Percentiles rank a stretch among this genome's conserved stretches.
These are phyloP conservation scores for Penicillium sp. DNA, from an alignment of 2,329 filamentous ascomycete species.

Conservation along the genomic window DNA sequence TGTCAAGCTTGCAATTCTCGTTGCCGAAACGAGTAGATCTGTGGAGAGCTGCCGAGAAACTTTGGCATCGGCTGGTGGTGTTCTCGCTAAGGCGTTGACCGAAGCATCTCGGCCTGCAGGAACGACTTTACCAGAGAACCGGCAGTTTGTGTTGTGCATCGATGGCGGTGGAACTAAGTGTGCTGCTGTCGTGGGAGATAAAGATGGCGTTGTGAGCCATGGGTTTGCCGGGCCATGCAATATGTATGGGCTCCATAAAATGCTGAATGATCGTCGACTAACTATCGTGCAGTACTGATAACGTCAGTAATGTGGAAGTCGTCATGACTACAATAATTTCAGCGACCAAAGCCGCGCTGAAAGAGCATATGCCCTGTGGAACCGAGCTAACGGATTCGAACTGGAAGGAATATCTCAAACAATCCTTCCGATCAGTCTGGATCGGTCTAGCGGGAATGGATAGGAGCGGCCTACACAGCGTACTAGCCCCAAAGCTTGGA, in stretches of 20 bases:
- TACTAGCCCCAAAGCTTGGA: constrained; percentile 29
- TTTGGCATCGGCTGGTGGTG: constrained; percentile 24
- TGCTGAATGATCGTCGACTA: background rate
- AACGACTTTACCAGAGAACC: background rate
- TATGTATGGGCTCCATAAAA: constrained; percentile 29
- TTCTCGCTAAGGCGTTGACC: constrained; percentile 24
- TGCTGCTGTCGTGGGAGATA: constrained; percentile 37
- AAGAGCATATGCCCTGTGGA: background rate
- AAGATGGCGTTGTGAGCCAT: constrained; percentile 22
- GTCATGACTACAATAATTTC: constrained; percentile 29
- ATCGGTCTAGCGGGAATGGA: constrained; percentile 45
- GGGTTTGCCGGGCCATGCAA: constrained; percentile 43
- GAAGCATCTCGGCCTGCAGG: constrained; percentile 2
- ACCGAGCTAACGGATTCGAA: background rate
- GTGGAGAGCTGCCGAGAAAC: constrained; percentile 25
- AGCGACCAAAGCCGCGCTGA: constrained; percentile 19
- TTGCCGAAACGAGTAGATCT: constrained; percentile 24
- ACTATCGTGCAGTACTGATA: constrained; percentile 18
- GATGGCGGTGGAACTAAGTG: constrained; percentile 48
- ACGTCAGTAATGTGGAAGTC: constrained; percentile 14
- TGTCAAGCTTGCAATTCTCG: constrained; percentile 37
- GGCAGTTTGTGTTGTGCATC: constrained; percentile 36
- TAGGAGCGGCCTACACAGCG: constrained; percentile 29
- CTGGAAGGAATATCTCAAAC: constrained; percentile 5
- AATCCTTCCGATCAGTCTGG: constrained; percentile 37